Base-by-base conservation (phyloP, 2,329 filamentous ascomycete species). In the Niveomyces coronatus region DNA sequence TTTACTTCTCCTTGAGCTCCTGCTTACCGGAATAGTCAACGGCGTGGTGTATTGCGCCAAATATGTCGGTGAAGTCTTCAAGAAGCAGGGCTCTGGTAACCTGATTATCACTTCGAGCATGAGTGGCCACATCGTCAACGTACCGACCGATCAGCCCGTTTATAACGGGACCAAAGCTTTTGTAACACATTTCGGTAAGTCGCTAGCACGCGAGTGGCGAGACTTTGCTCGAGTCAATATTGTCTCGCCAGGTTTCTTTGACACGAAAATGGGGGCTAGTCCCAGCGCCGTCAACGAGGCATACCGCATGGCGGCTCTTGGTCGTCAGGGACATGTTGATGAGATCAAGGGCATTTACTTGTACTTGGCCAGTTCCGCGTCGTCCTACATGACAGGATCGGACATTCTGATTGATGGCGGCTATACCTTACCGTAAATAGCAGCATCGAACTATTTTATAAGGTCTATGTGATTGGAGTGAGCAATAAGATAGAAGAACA, bases 241-340 rank as follows among this genome's bases (percentile, higher is more conserved):
- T 31, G 66, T 76, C 9, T 56, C 53, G 16, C 54, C 54, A 4
- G 54, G 54, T 5, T 40, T 32, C 29, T 32, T 40, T 6, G 78
- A 82, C 51, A 80, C 74, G 3, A 83, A 85, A 20, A 70, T 75
- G 61, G 67, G 68, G 0, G 69, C 68, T 1, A 54, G 61, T 13
- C 58, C 61, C 0, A 30, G 40, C 3, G 58, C 59, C 3, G 44
- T 65, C 7, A 64, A 71, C 14, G 69, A 73, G 49, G 64, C 61
- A 1, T 60, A 64, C 31, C 50, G 65, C 1, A 72, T 74, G 69
- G 58, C 69, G 0, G 58, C 61, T 2, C 18, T 26, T 9, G 24
- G 48, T 23, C 15, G 47, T 24, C 23, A 37, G 15, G 38, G 40
- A 7, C 31, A 44, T 11, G 28, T 41, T 18, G 33, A 31, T 14